A percentile compares a stretch with the other conserved stretches of the same genome.
These are phyloP conservation scores for Backusella mclennaniae DNA, from an alignment of 192 early-diverging fungal species.

Conservation along the genomic window DNA sequence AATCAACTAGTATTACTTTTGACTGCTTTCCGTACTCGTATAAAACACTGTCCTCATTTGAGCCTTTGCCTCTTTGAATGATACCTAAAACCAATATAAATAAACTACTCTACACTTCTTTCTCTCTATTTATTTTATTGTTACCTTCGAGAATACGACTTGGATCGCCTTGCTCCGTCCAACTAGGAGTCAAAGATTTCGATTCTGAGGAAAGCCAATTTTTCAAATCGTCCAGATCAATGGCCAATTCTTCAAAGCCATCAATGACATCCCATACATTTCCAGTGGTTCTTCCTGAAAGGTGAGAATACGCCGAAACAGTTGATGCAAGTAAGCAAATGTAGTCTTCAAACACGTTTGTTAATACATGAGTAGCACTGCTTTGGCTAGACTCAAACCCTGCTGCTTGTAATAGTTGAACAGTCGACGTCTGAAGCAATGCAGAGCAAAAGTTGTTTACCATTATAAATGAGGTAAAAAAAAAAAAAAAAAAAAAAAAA, in stretches of 20 bases:
- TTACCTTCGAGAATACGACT: conserved; percentile 45
- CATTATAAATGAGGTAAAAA: conserved; percentile 16
- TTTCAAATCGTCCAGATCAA: conserved; percentile 38
- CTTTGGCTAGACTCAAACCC: conserved; percentile 52
- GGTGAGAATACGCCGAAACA: conserved; percentile 46
- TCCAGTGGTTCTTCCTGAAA: conserved; percentile 43
- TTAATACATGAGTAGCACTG: conserved; percentile 42
- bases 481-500: neutral
- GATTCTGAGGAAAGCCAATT: conserved; percentile 49
- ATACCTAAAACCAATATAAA: neutral
- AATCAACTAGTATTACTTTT: neutral
- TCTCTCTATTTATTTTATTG: neutral
- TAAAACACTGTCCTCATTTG: neutral
- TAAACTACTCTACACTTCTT: neutral
- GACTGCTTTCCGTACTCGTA: neutral
- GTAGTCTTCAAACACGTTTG: conserved; percentile 51
- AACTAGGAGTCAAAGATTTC: conserved; percentile 33
- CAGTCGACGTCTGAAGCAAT: conserved; percentile 42
- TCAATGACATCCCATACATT: conserved; percentile 43
- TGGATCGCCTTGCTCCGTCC: conserved; percentile 47
- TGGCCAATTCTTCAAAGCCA: conserved; percentile 43
- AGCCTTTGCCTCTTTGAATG: neutral
- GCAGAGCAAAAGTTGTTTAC: conserved; percentile 46
- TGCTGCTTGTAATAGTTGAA: conserved; percentile 51
- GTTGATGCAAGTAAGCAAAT: conserved; percentile 46